phyloP scores from a whole-genome alignment of 495 filamentous ascomycete species.

The Talaromyces adpressus region DNA sequence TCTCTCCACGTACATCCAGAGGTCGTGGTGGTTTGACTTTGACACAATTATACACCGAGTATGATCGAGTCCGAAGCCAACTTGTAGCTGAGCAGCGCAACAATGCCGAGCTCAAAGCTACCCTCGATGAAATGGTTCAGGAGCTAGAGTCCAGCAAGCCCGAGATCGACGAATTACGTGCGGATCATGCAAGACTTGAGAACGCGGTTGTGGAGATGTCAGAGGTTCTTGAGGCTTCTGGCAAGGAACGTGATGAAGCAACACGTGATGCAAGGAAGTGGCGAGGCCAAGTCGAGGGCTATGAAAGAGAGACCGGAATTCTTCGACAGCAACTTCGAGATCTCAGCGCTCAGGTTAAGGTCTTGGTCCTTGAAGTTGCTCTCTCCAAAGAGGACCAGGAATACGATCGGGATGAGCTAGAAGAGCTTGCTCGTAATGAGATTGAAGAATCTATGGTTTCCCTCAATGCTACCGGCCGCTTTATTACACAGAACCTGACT shows the following conservation, averaged over 20 bases:
- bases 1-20: conserved; percentile 51
- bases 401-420: conserved; percentile 62
- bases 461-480: conserved; percentile 69
- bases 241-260: conserved; percentile 47
- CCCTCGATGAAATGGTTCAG: conserved; percentile 72
- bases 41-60: conserved; percentile 63
- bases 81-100: conserved; percentile 61
- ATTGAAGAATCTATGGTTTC: conserved; percentile 51
- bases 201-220: conserved; percentile 77
- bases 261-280: conserved; percentile 61
- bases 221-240: conserved; percentile 50
- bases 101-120: conserved; percentile 59
- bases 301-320: conserved; percentile 67
- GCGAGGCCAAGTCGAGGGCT: conserved; percentile 62
- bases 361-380: conserved; percentile 77
- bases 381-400: conserved; percentile 69
- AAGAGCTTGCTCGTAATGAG: conserved; percentile 62
- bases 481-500: conserved; percentile 77
- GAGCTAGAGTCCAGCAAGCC: conserved; percentile 54
- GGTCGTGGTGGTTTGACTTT: conserved; percentile 52
- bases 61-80: conserved; percentile 50
- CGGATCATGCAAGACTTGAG: conserved; percentile 47
- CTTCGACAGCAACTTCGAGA: conserved; percentile 85
- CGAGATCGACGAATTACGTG: conserved; percentile 53
- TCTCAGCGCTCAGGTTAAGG: conserved; percentile 80